A percentile compares a stretch with the other conserved stretches of the same genome.
Evolutionary conservation across 2,329 filamentous ascomycete species (phyloP).

Genomic region (Metarhizium rileyi): DNA sequence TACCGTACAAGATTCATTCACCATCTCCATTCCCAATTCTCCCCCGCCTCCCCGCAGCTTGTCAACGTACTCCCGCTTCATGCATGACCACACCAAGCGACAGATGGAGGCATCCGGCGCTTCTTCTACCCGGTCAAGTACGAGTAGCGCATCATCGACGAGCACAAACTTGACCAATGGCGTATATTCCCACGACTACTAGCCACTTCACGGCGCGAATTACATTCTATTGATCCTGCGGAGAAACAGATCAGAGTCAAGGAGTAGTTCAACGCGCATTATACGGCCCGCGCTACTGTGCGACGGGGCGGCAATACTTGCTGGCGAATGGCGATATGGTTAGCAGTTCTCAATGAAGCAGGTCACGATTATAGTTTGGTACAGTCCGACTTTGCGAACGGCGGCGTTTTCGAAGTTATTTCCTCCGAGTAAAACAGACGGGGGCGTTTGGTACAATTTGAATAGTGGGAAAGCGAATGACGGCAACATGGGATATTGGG

Average conservation of each 20-base stretch:
- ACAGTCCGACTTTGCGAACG: not conserved
- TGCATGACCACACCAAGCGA: slow-evolving; percentile 55
- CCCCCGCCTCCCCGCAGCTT: slow-evolving; percentile 35
- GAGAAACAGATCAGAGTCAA: not conserved
- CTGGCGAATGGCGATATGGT: not conserved
- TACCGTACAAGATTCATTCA: slow-evolving; percentile 28
- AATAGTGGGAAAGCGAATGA: not conserved
- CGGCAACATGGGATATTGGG: not conserved
- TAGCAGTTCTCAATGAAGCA: not conserved
- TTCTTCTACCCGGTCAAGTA: slow-evolving; percentile 10
- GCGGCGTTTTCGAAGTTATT: slow-evolving; percentile 3
- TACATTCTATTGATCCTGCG: not conserved
- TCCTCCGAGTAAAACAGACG: not conserved
- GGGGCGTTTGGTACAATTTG: not conserved
- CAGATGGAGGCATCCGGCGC: slow-evolving; percentile 49
- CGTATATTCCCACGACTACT: slow-evolving; percentile 11
- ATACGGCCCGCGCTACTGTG: no score
- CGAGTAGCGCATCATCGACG: slow-evolving; percentile 12
- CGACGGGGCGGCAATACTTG: no score
- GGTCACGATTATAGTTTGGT: no score
- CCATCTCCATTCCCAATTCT: slow-evolving; percentile 26
- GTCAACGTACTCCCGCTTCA: slow-evolving; percentile 48
- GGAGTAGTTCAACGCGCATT: no score
- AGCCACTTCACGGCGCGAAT: not conserved
- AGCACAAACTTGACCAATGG: slow-evolving; percentile 19